These are phyloP conservation scores for Trebouxia sp. DNA, from an alignment of 139 green algal genomes.

Conservation along the genomic window DNA sequence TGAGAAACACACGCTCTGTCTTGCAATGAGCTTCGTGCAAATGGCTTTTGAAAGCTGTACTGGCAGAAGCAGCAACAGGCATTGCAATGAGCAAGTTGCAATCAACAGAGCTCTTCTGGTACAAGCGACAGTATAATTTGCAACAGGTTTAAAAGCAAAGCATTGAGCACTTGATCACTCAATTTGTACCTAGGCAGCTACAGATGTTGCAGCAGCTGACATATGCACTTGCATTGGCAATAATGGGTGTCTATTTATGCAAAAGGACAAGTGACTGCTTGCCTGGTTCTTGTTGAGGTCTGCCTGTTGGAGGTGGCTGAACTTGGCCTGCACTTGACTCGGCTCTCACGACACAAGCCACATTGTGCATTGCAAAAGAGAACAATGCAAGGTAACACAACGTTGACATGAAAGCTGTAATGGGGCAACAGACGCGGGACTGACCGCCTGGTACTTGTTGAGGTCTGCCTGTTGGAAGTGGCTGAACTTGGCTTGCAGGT, in stretches of 20 bases:
- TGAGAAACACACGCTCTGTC: neutral
- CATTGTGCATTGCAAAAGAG: too few species aligned
- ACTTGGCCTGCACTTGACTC: conserved; percentile 87
- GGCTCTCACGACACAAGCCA: too few species aligned
- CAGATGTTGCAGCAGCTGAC: too few species aligned
- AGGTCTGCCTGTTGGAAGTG: conserved; percentile 74
- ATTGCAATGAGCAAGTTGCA: too few species aligned
- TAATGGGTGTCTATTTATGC: too few species aligned
- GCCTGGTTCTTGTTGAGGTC: conserved; percentile 56
- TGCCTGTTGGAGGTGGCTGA: conserved; percentile 68
- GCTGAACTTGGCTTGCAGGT: conserved; percentile 81
- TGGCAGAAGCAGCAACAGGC: neutral
- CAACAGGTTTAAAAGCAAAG: too few species aligned
- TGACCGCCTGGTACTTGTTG: conserved; percentile 41
- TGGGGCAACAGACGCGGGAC: neutral
- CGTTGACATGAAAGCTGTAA: neutral
- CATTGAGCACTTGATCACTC: too few species aligned
- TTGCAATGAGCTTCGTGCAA: neutral
- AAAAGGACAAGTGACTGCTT: neutral
- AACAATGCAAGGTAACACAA: neutral
- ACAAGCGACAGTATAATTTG: too few species aligned
- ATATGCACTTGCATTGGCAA: too few species aligned
- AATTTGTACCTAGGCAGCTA: too few species aligned
- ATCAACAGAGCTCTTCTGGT: too few species aligned
- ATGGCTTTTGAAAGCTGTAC: neutral